A percentile compares a stretch with the other conserved stretches of the same genome.
Evolutionary conservation across 2,329 filamentous ascomycete genomes (phyloP).

Genomic region (Ascochyta koolunga): DNA sequence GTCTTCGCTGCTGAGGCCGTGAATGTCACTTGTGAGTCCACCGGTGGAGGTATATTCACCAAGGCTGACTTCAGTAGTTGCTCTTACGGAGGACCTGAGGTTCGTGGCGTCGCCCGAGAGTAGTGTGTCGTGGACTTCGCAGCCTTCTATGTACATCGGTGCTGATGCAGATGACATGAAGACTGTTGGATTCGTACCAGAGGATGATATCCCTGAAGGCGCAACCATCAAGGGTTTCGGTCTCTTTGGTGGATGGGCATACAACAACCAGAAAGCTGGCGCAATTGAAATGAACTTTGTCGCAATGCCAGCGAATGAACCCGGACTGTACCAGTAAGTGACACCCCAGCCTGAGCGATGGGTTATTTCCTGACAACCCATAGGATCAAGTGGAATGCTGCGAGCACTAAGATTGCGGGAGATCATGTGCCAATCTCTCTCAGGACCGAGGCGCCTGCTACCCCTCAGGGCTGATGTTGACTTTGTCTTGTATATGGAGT

Average conservation of each 20-base stretch:
- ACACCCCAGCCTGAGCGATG: not conserved
- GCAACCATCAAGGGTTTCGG: slow-evolving; percentile 25
- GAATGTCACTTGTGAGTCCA: slow-evolving; percentile 39
- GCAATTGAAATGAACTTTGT: slow-evolving; percentile 27
- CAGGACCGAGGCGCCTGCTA: not conserved
- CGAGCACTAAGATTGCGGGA: not conserved
- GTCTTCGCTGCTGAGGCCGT: slow-evolving; percentile 23
- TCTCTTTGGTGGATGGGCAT: slow-evolving; percentile 42
- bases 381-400: slow-evolving; percentile 2
- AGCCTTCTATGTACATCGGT: slow-evolving; percentile 29
- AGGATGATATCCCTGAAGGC: slow-evolving; percentile 18
- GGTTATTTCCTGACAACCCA: not conserved
- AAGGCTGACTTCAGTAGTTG: slow-evolving; percentile 18
- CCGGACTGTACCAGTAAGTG: slow-evolving; percentile 19
- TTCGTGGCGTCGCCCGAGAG: slow-evolving; percentile 27
- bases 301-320: slow-evolving; percentile 21
- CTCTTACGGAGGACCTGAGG: slow-evolving; percentile 13
- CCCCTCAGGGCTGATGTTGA: not conserved
- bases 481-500: slow-evolving; percentile 12
- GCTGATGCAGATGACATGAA: slow-evolving; percentile 26
- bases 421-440: not conserved
- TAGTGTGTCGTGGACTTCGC: slow-evolving; percentile 21
- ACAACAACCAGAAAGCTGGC: slow-evolving; percentile 22
- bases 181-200: slow-evolving; percentile 35
- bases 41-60: not conserved